Evolutionary conservation across 2,329 filamentous ascomycete species (phyloP).

Genomic region (Colletotrichum salicis): DNA sequence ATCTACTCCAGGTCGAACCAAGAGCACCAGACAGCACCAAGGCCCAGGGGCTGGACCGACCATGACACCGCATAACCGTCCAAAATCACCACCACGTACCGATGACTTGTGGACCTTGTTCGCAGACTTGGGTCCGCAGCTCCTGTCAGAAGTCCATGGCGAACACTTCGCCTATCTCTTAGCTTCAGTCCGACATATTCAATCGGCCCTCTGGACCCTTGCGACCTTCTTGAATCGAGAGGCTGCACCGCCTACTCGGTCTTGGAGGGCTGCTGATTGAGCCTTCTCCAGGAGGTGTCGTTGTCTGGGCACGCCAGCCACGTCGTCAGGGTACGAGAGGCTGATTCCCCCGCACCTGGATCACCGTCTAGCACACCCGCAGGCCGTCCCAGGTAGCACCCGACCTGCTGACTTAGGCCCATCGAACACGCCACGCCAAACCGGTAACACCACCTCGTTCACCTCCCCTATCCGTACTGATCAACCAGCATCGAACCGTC

Average conservation of each 20-base stretch:
- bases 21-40: slow-evolving; percentile 2
- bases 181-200: slow-evolving; percentile 5
- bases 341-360: slow-evolving; percentile 30
- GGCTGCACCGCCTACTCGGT: not conserved
- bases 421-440: slow-evolving; percentile 18
- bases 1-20: not conserved
- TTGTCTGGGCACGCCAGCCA: slow-evolving; percentile 32
- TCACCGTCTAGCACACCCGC: slow-evolving; percentile 12
- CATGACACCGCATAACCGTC: not conserved
- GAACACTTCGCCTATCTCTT: slow-evolving; percentile 28
- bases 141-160: slow-evolving; percentile 2
- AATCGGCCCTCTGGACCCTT: slow-evolving; percentile 3
- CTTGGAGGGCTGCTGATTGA: slow-evolving; percentile 1
- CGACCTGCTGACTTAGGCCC: slow-evolving; percentile 20
- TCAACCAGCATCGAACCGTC: not conserved
- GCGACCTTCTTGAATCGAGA: slow-evolving; percentile 16
- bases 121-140: not conserved
- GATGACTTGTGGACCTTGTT: not conserved
- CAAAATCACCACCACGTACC: not conserved
- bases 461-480: not conserved
- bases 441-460: slow-evolving; percentile 2
- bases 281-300: slow-evolving; percentile 31
- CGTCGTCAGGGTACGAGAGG: slow-evolving; percentile 10
- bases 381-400: slow-evolving; percentile 1
- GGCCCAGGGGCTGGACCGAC: not conserved